Evolutionary conservation across 768 basidiomycete genomes (phyloP).

Genomic region (Boletus huronensis): DNA sequence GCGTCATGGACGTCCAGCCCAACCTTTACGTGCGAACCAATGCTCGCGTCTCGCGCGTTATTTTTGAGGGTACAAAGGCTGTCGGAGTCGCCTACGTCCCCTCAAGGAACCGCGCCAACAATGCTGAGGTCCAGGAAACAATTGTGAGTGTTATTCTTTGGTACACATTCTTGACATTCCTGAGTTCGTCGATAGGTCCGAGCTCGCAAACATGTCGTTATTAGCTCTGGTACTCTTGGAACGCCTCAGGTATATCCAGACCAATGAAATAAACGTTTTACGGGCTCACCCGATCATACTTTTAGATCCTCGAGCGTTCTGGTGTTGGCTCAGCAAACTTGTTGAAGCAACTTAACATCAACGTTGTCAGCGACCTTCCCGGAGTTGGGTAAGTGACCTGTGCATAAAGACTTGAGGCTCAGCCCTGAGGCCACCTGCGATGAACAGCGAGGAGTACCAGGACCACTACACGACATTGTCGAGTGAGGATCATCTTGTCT

Average conservation of each 20-base stretch:
- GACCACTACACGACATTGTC: slow-evolving; percentile 72
- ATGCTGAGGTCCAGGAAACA: slow-evolving; percentile 52
- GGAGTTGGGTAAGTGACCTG: slow-evolving; percentile 54
- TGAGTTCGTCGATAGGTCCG: slow-evolving; percentile 32
- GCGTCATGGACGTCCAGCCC: slow-evolving; percentile 63
- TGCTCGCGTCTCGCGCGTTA: slow-evolving; percentile 62
- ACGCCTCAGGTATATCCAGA: slow-evolving; percentile 45
- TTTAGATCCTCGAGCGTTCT: slow-evolving; percentile 64
- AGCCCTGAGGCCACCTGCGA: slow-evolving; percentile 4
- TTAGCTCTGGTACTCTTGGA: slow-evolving; percentile 65
- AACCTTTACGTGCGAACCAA: slow-evolving; percentile 68
- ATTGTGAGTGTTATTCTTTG: slow-evolving; percentile 34
- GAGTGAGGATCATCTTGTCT: slow-evolving; percentile 33
- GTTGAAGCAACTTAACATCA: slow-evolving; percentile 55
- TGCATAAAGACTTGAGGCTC: background rate
- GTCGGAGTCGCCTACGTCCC: slow-evolving; percentile 71
- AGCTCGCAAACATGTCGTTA: slow-evolving; percentile 63
- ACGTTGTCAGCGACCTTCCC: slow-evolving; percentile 65
- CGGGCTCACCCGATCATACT: background rate
- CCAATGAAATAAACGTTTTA: background rate
- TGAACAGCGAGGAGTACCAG: slow-evolving; percentile 60
- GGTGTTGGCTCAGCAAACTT: slow-evolving; percentile 58
- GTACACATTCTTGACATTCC: background rate
- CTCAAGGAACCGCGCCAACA: slow-evolving; percentile 54
- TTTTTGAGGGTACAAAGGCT: slow-evolving; percentile 70